Evolutionary conservation across 1,284 basidiomycete species (phyloP), one percentile per base, ranked within the genome.

Genomic region (Trichosporon sp.): DNA sequence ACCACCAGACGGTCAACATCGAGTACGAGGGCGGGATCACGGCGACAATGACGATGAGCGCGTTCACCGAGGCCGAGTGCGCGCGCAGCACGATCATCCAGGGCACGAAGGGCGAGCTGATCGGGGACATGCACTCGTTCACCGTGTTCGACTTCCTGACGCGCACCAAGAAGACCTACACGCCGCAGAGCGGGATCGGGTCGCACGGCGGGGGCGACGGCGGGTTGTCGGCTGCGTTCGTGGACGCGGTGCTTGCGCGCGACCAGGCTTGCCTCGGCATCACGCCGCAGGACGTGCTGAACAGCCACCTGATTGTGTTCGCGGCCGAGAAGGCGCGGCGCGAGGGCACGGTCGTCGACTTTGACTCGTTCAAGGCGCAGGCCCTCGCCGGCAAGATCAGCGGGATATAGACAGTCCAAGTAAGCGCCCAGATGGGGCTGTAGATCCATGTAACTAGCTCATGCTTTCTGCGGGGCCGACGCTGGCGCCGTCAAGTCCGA

Each of bases 1-100:
- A 92, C 78, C 88, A 92, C 75, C 91, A 92, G 86, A 88, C 92
- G 53, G 92, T 93, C 72, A 93, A 92, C 79, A 83, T 93, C 71
- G 90, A 92, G 77, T 93, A 91, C 81, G 88, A 89, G 23, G 88
- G 87, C 64, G 91, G 91, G 23, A 85, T 87, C 23, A 93, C 92
- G 0, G 90, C 87, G 2, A 90, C 89, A 0, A 91, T 93, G 80
- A 92, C 91, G 21, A 92, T 93, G 91, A 87, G 68, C 65, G 77
- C 77, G 27, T 78, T 81, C 71, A 76, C 78, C 23, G 76, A 79
- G 47, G 83, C 87, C 53, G 87, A 92, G 66, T 92, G 92, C 78
- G 86, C 89, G 31, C 89, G 92, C 31, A 88, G 91, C 77, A 90
- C 90, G 2, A 87, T 90, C 27, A 84, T 93, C 76, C 91, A 93